A percentile compares a stretch with the other conserved stretches of the same genome.
phyloP scores from a whole-genome alignment of 352 stramenopile species.

The Elongisporangium anandrum region DNA sequence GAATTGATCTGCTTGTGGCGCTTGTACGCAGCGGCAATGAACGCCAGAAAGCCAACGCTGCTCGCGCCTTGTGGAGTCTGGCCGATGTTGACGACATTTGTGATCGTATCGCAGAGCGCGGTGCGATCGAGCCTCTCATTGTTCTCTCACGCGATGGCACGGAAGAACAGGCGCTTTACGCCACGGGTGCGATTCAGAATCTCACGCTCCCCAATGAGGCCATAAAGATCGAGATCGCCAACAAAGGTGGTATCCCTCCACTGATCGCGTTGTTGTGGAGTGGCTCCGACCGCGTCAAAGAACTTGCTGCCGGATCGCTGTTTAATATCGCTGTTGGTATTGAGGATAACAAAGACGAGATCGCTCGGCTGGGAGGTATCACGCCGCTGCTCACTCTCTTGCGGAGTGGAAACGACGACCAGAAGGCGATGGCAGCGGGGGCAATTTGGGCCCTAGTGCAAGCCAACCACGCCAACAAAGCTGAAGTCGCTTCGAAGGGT shows the following conservation, averaged over 20 bases:
- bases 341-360: not conserved
- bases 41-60: not conserved
- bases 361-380: not conserved
- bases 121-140: conserved; percentile 1
- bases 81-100: not conserved
- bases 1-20: conserved; percentile 2
- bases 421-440: conserved; percentile 4
- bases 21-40: not conserved
- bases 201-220: not conserved
- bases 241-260: not conserved
- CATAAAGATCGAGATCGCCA: not conserved
- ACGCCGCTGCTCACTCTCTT: not conserved
- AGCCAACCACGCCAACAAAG: not conserved
- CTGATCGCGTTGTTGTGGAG: not conserved
- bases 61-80: not conserved
- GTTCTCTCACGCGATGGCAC: not conserved
- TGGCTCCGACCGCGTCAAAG: not conserved
- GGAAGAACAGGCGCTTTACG: not conserved
- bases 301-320: not conserved
- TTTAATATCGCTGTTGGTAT: not conserved
- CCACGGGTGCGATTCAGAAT: not conserved
- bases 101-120: not conserved
- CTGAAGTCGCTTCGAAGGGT: not conserved
- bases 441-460: not conserved
- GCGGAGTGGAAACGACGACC: not conserved